Base-by-base conservation (phyloP, 2,329 filamentous ascomycete species). In the Chaetomium olivaceum region DNA sequence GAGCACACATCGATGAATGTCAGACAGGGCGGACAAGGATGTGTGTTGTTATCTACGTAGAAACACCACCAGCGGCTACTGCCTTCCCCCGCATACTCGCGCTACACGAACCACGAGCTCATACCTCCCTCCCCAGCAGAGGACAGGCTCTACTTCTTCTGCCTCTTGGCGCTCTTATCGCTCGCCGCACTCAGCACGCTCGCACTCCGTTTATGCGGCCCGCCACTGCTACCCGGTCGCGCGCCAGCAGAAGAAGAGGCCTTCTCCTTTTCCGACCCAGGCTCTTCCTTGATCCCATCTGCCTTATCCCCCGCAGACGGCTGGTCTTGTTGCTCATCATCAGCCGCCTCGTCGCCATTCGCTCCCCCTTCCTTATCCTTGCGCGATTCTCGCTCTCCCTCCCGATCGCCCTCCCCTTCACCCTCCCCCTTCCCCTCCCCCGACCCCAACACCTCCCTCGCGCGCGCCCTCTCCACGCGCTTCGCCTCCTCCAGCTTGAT, bases 161-260 rank as follows among this genome's bases (percentile, higher is more conserved):
- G 82, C 67, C 84, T 79, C 75, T 87, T 87, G 3, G 77, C 73
- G 70, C 82, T 86, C 77, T 85, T 86, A 66, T 92, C 89, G 75
- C 90, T 92, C 6, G 80, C 80, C 19, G 82, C 80, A 75, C 91
- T 94, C 61, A 96, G 76, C 36, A 93, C 91, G 76, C 92, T 96
- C 1, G 91, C 91, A 75, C 92, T 95, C 66, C 92, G 85, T 80
- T 96, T 96, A 69, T 90, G 89, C 0, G 78, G 71, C 9, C 78
- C 72, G 62, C 78, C 25, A 31, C 59, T 64, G 36, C 62, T 60
- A 4, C 36, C 56, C 21, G 56, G 57, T 11, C 62, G 71, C 33
- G 48, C 33, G 46, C 19, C 46, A 43, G 43, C 23, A 9, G 31
- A 29, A 29, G 43, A 19, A 9, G 31, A 29, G 6, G 27, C 11